Conservation (phyloP, 164 flowering plant species). For the Vitis labrusca region DNA sequence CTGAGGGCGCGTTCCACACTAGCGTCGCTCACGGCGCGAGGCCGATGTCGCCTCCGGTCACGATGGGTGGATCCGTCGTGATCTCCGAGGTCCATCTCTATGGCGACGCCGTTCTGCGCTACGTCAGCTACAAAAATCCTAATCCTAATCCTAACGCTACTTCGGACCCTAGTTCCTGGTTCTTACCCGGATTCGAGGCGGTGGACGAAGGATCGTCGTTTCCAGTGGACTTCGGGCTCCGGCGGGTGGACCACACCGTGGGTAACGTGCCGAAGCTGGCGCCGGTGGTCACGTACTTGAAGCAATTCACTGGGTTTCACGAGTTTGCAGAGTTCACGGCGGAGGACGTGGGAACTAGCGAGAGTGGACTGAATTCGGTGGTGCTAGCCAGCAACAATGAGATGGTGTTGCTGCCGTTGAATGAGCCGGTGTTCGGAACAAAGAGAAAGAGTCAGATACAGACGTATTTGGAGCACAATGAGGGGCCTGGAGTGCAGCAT, state of each 20-base stretch:
- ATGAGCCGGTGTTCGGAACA: slow-evolving; percentile 86
- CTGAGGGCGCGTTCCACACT: slow-evolving; percentile 39
- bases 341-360: slow-evolving; percentile 84
- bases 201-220: slow-evolving; percentile 26
- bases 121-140: slow-evolving; percentile 39
- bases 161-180: slow-evolving; percentile 14
- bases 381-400: slow-evolving; percentile 79
- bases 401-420: slow-evolving; percentile 74
- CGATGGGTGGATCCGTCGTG: slow-evolving; percentile 20
- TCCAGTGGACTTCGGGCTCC: slow-evolving; percentile 60
- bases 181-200: slow-evolving; percentile 64
- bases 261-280: slow-evolving; percentile 74
- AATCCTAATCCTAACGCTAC: not conserved
- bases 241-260: slow-evolving; percentile 80
- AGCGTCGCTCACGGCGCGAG: slow-evolving; percentile 58
- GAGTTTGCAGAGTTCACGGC: slow-evolving; percentile 91
- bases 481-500: slow-evolving; percentile 86
- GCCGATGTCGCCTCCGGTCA: slow-evolving; percentile 37
- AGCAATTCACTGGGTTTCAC: slow-evolving; percentile 75
- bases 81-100: slow-evolving; percentile 58
- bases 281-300: slow-evolving; percentile 58
- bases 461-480: slow-evolving; percentile 90
- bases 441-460: slow-evolving; percentile 93
- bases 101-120: slow-evolving; percentile 74
- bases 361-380: slow-evolving; percentile 84